A percentile compares a stretch with the other conserved stretches of the same genome.
Evolutionary conservation across 2,329 filamentous ascomycete species (phyloP).

Genomic region (Pseudocercospora vitis): DNA sequence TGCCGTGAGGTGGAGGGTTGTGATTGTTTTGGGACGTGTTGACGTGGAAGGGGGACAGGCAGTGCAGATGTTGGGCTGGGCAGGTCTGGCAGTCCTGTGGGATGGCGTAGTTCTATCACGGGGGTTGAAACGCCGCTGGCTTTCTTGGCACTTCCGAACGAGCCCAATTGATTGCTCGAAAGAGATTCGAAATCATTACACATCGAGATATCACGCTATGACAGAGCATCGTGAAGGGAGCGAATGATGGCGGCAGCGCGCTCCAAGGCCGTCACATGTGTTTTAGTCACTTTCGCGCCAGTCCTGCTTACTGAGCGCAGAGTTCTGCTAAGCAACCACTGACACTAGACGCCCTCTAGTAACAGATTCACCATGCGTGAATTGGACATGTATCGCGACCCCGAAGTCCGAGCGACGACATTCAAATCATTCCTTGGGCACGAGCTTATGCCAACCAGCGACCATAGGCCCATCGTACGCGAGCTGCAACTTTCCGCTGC

Average conservation of each 20-base stretch:
- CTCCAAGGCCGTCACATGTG: neutral
- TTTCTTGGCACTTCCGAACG: neutral
- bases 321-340: no score
- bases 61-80: no score
- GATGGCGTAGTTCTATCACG: neutral
- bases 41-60: no score
- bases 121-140: neutral
- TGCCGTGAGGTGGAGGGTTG: neutral
- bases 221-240: neutral
- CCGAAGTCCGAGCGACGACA: no score
- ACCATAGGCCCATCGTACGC: conserved; percentile 87
- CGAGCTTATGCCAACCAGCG: conserved; percentile 58
- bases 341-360: no score
- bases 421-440: neutral
- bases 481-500: conserved; percentile 75
- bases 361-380: no score
- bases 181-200: neutral
- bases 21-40: neutral
- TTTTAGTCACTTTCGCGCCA: no score
- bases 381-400: no score
- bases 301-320: no score
- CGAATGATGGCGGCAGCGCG: neutral
- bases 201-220: neutral
- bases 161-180: neutral
- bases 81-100: neutral